Evolutionary conservation across 2,329 filamentous ascomycete species (phyloP).

Genomic region (Penicillium hesseltinei): DNA sequence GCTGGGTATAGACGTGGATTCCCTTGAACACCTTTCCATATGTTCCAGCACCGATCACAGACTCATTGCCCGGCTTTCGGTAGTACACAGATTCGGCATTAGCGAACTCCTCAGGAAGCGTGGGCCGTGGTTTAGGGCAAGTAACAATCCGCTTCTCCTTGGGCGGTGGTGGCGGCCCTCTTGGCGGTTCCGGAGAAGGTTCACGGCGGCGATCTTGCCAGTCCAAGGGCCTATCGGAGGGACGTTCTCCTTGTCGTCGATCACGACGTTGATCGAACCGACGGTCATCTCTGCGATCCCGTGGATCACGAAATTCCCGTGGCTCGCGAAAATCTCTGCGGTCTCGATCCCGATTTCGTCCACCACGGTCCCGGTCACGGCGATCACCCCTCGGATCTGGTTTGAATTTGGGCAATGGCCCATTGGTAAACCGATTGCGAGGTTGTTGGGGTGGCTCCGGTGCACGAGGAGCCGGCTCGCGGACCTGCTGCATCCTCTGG

Average conservation of each 20-base stretch:
- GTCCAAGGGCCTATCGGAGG: slow-evolving; percentile 29
- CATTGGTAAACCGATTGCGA: slow-evolving; percentile 41
- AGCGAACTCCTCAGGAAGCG: slow-evolving; percentile 68
- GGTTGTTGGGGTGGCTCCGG: slow-evolving; percentile 31
- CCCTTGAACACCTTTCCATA: slow-evolving; percentile 97
- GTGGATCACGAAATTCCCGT: slow-evolving; percentile 31
- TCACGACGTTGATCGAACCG: slow-evolving; percentile 44
- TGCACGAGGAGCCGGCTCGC: slow-evolving; percentile 39
- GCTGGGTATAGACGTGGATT: slow-evolving; percentile 71
- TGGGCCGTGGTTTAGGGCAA: slow-evolving; percentile 68
- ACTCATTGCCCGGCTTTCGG: slow-evolving; percentile 95
- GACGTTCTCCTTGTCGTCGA: slow-evolving; percentile 30
- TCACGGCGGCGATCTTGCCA: slow-evolving; percentile 50
- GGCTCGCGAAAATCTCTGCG: slow-evolving; percentile 35
- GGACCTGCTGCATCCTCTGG: slow-evolving; percentile 47
- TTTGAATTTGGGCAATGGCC: slow-evolving; percentile 40
- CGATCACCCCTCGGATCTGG: slow-evolving; percentile 44
- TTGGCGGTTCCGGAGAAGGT: slow-evolving; percentile 44
- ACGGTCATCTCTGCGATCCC: slow-evolving; percentile 39
- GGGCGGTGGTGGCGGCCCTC: slow-evolving; percentile 50
- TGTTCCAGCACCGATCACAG: slow-evolving; percentile 90
- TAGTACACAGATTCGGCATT: slow-evolving; percentile 88
- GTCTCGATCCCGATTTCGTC: slow-evolving; percentile 36
- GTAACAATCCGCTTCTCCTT: slow-evolving; percentile 66
- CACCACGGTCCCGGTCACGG: slow-evolving; percentile 45